Base-by-base conservation (phyloP, 805 yeast species). In the Yamadazyma akitaensis region DNA sequence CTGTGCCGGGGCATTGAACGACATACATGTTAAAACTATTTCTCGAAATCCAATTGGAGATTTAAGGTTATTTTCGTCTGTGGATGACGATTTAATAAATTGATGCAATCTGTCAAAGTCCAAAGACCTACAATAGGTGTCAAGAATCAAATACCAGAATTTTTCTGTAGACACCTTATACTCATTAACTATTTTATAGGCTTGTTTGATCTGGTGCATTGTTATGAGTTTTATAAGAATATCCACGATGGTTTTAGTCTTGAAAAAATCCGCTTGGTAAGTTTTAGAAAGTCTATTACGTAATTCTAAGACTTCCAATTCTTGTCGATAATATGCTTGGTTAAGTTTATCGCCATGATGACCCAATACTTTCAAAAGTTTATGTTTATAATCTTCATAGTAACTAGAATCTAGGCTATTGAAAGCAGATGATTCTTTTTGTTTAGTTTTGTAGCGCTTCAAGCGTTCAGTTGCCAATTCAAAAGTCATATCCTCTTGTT, bases 1-100 rank as follows among this genome's bases (percentile, higher is more conserved):
- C 18, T 78, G 67, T 33, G 72, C 65, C 28, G 84, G 83, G 0
- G 82, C 86, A 3, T 75, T 69, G 45, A 70, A 72, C 4, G 55
- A 57, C 35, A 77, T 56, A 33, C 84, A 74, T 33, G 79, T 76
- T 13, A 75, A 68, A 46, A 72, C 85, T 52, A 89, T 82, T 0
- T 85, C 82, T 49, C 73, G 75, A 49, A 83, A 84, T 0, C 92
- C 90, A 36, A 89, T 85, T 0, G 88, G 85, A 0, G 94, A 80
- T 50, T 79, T 83, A 25, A 57, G 49, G 38, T 68, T 72, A 1
- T 64, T 59, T 13, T 55, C 46, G 26, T 51, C 49, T 36, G 41
- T 47, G 11, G 51, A 51, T 12, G 53, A 35, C 12, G 58, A 56
- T 25, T 50, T 33, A 5, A 67, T 59, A 49, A 71, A 70, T 44